These are phyloP conservation scores for Plantago ovata DNA, from an alignment of 257 asterid genomes.

Conservation along the genomic window DNA sequence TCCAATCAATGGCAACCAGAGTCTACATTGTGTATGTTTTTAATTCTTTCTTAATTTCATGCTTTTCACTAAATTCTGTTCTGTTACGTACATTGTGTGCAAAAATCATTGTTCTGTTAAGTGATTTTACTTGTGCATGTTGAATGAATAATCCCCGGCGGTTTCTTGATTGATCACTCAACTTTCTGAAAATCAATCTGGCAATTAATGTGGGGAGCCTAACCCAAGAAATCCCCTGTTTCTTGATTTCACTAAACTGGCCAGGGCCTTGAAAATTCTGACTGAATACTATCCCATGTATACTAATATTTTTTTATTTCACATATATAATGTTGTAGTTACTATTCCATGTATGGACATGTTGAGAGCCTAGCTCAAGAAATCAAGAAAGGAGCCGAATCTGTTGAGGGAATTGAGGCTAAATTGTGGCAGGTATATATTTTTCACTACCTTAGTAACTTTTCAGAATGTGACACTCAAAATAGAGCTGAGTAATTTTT, in stretches of 20 bases:
- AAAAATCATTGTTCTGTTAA: neutral
- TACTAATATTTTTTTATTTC: conserved; percentile 7
- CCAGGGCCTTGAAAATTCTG: no score
- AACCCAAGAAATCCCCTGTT: no score
- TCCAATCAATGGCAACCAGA: conserved; percentile 48
- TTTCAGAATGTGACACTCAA: neutral
- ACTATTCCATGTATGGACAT: conserved; percentile 68
- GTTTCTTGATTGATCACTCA: no score
- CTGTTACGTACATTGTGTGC: neutral
- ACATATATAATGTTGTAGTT: conserved; percentile 22
- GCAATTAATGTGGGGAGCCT: no score
- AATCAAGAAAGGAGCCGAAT: conserved; percentile 68
- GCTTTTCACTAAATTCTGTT: neutral
- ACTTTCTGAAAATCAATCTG: no score
- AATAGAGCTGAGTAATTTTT: neutral
- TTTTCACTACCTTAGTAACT: neutral
- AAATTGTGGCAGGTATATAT: conserved; percentile 59
- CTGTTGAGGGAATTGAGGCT: conserved; percentile 68
- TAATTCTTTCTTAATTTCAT: conserved; percentile 6
- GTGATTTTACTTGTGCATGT: neutral
- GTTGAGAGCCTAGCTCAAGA: conserved; percentile 64
- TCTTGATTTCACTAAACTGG: neutral
- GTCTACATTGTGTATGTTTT: conserved; percentile 54
- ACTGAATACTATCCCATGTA: no score
- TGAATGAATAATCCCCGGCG: no score